A percentile compares a stretch with the other conserved stretches of the same genome.
These are phyloP conservation scores for Fusarium hainanense DNA, from an alignment of 2,329 filamentous ascomycete genomes.

Conservation along the genomic window DNA sequence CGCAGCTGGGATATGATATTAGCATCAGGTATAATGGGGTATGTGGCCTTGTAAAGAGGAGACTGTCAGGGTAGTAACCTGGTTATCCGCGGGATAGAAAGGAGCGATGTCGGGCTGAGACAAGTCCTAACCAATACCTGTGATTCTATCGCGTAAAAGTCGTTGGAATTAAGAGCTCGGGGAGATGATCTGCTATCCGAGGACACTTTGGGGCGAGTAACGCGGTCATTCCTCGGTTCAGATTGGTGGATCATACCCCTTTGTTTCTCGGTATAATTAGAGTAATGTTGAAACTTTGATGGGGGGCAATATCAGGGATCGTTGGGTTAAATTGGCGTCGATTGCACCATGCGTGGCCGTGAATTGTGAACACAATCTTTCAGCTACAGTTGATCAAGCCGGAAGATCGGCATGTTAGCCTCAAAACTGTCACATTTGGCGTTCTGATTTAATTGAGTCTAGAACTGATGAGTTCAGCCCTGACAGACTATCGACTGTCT, in stretches of 20 bases:
- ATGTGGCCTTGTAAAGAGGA: constrained; percentile 21
- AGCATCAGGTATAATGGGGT: not conserved
- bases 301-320: constrained; percentile 38
- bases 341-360: constrained; percentile 28
- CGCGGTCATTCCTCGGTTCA: not conserved
- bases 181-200: constrained; percentile 12
- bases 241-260: constrained; percentile 16
- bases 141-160: constrained; percentile 41
- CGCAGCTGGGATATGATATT: constrained; percentile 28
- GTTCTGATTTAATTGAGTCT: constrained; percentile 18
- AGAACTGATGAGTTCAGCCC: constrained; percentile 33
- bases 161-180: constrained; percentile 2
- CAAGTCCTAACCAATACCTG: not conserved
- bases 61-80: not conserved
- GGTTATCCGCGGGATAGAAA: constrained; percentile 19
- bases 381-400: constrained; percentile 9
- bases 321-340: constrained; percentile 37
- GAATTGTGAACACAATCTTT: not conserved
- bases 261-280: not conserved
- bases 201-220: constrained; percentile 5
- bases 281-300: constrained; percentile 27
- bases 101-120: constrained; percentile 25
- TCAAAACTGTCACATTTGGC: not conserved
- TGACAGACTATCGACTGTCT: constrained; percentile 17
- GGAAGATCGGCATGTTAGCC: constrained; percentile 30